Evolutionary conservation across 148 eudicot species (phyloP).

Genomic region (Fallopia convolvulus): DNA sequence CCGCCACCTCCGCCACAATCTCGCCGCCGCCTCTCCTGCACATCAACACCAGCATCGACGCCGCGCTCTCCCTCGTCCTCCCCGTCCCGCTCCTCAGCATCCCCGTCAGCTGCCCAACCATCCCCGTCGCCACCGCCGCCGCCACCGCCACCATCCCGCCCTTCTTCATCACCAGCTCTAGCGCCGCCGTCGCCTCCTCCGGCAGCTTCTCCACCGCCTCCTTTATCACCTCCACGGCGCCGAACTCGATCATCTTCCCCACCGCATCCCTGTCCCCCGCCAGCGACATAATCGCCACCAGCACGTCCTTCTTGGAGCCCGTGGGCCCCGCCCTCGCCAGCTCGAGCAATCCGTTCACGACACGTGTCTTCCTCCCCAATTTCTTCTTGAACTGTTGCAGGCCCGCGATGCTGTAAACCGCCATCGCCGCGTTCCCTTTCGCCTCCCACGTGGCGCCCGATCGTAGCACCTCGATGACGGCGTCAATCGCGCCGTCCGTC

Average conservation of each 20-base stretch:
- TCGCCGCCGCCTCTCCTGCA: constrained; percentile 83
- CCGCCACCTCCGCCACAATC: constrained; percentile 61
- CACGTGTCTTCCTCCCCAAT: constrained; percentile 60
- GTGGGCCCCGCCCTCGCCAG: constrained; percentile 55
- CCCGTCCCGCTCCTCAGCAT: constrained; percentile 54
- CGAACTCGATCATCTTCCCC: constrained; percentile 54
- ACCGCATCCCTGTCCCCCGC: constrained; percentile 71
- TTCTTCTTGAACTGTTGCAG: constrained; percentile 42
- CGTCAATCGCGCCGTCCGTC: constrained; percentile 56
- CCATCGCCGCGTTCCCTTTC: constrained; percentile 83
- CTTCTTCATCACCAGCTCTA: constrained; percentile 67
- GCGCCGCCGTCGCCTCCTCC: constrained; percentile 56
- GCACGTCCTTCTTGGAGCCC: constrained; percentile 48
- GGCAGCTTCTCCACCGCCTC: constrained; percentile 42
- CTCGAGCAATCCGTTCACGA: constrained; percentile 60
- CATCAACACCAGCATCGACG: constrained; percentile 61
- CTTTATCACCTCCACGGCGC: constrained; percentile 45
- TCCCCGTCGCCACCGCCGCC: constrained; percentile 31
- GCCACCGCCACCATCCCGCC: constrained; percentile 66
- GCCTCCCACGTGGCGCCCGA: constrained; percentile 90
- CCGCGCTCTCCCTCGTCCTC: constrained; percentile 57
- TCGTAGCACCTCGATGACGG: constrained; percentile 56
- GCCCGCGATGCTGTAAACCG: constrained; percentile 63
- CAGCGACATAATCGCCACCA: constrained; percentile 64
- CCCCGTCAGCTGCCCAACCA: constrained; percentile 36